Conservation (phyloP, 768 basidiomycete species). For the Tricholoma hemisulphureum region DNA sequence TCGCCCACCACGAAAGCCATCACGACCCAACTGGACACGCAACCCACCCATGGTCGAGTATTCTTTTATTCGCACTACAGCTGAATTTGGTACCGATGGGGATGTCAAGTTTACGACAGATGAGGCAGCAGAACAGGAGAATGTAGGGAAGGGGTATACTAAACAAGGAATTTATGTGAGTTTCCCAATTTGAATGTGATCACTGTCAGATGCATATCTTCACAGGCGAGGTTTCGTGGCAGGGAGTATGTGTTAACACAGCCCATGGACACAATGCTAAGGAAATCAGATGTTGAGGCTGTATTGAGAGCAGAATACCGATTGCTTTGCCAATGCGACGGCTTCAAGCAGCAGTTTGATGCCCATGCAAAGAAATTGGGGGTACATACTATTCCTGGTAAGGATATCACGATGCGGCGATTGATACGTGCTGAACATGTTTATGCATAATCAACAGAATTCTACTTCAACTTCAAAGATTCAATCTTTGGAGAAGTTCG, state of each 20-base stretch:
- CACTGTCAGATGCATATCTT: background rate
- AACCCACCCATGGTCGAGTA: background rate
- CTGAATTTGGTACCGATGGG: background rate
- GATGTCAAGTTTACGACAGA: background rate
- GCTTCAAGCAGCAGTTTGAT: constrained; percentile 19
- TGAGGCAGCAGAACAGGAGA: background rate
- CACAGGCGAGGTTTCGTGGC: constrained; percentile 2
- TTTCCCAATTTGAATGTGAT: background rate
- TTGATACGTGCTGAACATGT: background rate
- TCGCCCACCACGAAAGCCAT: background rate
- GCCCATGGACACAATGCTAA: constrained; percentile 3
- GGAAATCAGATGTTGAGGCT: constrained; percentile 3
- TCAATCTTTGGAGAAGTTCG: constrained; percentile 7
- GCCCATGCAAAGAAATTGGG: background rate
- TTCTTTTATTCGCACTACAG: background rate
- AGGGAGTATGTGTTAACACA: constrained; percentile 23
- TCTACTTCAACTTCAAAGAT: too few species aligned
- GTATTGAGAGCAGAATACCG: constrained; percentile 15
- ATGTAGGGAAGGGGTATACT: constrained; percentile 20
- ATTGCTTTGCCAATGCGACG: constrained; percentile 16
- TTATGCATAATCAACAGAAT: constrained; percentile 14
- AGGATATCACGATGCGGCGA: background rate
- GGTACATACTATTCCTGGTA: constrained; percentile 4
- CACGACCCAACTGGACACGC: background rate
- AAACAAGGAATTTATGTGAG: constrained; percentile 23